Evolutionary conservation across 768 basidiomycete genomes (phyloP), one percentile per base, ranked within the genome.

Genomic region (Panus rudis): DNA sequence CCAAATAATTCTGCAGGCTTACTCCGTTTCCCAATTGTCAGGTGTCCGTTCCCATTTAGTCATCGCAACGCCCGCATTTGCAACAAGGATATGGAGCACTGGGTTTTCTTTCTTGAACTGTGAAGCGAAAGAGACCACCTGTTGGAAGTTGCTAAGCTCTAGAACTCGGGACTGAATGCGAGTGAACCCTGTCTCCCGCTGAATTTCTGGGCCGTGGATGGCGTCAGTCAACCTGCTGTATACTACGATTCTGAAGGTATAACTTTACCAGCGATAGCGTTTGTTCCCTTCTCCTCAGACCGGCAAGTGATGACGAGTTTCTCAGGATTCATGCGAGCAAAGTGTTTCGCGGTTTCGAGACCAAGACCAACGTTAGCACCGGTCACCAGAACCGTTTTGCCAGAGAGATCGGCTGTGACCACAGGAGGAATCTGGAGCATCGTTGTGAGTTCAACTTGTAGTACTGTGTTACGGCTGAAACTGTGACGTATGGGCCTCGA

Each of bases 321-420:
- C 1, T 31, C 62, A 17, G 72, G 61, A 34, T 64, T 63, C 71
- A 73, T 71, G 2, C 46, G 37, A 0, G 71, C 71, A 25, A 75
- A 69, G 41, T 73, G 69, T 41, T 66, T 69, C 5, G 66, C 56
- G 0, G 71, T 63, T 48, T 74, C 71, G 37, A 72, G 64, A 1
- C 74, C 74, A 2, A 76, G 42, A 2, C 75, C 79, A 17, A 63
- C 62, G 49, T 79, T 80, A 3, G 75, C 72, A 6, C 70, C 71
- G 20, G 67, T 63, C 21, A 80, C 65, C 16, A 78, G 43, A 16
- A 78, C 62, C 4, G 70, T 72, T 50, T 71, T 72, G 4, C 69
- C 70, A 8, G 55, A 52, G 19, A 77, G 58, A 46, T 71, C 65
- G 0, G 51, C 61, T 4, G 52, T 52, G 12, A 58, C 55, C 2